Evolutionary conservation across 1,284 basidiomycete species (phyloP).

Genomic region (Cutaneotrichosporon sp.): DNA sequence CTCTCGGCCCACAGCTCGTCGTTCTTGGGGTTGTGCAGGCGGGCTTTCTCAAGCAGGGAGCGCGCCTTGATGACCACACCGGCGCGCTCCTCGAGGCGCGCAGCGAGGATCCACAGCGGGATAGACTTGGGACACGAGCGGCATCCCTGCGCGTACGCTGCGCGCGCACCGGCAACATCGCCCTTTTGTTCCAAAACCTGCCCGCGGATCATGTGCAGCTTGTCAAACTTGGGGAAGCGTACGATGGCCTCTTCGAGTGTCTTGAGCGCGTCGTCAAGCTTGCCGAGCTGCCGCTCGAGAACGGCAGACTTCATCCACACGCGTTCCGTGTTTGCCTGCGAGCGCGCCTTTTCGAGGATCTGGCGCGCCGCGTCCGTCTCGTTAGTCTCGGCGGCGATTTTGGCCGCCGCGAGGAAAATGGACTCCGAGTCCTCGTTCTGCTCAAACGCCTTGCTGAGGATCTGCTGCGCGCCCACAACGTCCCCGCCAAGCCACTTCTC

Average conservation of each 20-base stretch:
- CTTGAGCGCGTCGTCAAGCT: constrained; percentile 65
- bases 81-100: constrained; percentile 78
- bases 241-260: constrained; percentile 67
- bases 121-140: constrained; percentile 77
- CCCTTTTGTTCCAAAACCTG: constrained; percentile 66
- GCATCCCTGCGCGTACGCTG: constrained; percentile 71
- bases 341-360: constrained; percentile 78
- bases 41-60: constrained; percentile 84
- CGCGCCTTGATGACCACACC: constrained; percentile 87
- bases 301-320: constrained; percentile 98
- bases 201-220: constrained; percentile 94
- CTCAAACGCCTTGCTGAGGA: constrained; percentile 84
- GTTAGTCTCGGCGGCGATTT: constrained; percentile 90
- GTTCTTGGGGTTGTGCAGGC: constrained; percentile 74
- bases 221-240: constrained; percentile 80
- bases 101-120: constrained; percentile 81
- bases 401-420: constrained; percentile 95
- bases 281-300: constrained; percentile 84
- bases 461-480: constrained; percentile 75
- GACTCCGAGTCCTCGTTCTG: constrained; percentile 94
- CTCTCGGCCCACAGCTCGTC: constrained; percentile 87
- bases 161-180: constrained; percentile 63
- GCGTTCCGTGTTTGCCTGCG: constrained; percentile 82
- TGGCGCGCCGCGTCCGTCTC: constrained; percentile 78
- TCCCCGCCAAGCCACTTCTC: constrained; percentile 88